These are phyloP conservation scores for Dryadomyces quercus-mongolicae DNA, from an alignment of 2,329 filamentous ascomycete genomes.

Conservation along the genomic window DNA sequence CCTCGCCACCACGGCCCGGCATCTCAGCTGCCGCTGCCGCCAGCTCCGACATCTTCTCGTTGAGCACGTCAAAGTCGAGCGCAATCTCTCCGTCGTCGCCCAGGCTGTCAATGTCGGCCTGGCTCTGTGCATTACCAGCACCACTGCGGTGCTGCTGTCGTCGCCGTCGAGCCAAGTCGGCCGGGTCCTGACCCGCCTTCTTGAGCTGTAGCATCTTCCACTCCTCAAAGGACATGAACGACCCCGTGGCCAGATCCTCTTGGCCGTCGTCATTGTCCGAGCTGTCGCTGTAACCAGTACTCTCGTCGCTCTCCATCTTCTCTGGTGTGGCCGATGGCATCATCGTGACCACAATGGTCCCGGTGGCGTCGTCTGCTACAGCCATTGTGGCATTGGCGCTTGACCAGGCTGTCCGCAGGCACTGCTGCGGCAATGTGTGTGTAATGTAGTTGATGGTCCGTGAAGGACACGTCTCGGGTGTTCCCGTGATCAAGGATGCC, in stretches of 20 bases:
- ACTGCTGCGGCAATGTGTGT: slow-evolving; percentile 64
- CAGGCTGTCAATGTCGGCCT: slow-evolving; percentile 57
- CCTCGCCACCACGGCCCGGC: neutral
- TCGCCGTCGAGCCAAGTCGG: slow-evolving; percentile 51
- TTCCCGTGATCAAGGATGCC: neutral
- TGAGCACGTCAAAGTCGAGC: slow-evolving; percentile 39
- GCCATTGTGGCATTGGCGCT: slow-evolving; percentile 15
- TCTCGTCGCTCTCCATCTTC: neutral
- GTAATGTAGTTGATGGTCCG: slow-evolving; percentile 74
- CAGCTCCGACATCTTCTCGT: slow-evolving; percentile 31
- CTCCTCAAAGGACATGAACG: slow-evolving; percentile 94
- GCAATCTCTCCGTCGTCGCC: slow-evolving; percentile 82
- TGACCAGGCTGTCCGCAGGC: slow-evolving; percentile 51
- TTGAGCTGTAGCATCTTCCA: slow-evolving; percentile 93
- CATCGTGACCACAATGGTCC: neutral
- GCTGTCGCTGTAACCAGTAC: too few species aligned
- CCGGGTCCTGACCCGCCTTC: slow-evolving; percentile 61
- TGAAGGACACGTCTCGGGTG: slow-evolving; percentile 31
- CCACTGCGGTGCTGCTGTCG: slow-evolving; percentile 1
- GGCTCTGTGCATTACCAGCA: slow-evolving; percentile 26
- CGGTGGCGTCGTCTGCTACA: neutral
- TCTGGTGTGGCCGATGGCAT: neutral
- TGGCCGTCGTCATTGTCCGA: slow-evolving; percentile 9
- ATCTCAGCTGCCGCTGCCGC: slow-evolving; percentile 14
- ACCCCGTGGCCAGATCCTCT: slow-evolving; percentile 40